Conservation (phyloP, 768 basidiomycete species). For the Tubosaeta sp. region DNA sequence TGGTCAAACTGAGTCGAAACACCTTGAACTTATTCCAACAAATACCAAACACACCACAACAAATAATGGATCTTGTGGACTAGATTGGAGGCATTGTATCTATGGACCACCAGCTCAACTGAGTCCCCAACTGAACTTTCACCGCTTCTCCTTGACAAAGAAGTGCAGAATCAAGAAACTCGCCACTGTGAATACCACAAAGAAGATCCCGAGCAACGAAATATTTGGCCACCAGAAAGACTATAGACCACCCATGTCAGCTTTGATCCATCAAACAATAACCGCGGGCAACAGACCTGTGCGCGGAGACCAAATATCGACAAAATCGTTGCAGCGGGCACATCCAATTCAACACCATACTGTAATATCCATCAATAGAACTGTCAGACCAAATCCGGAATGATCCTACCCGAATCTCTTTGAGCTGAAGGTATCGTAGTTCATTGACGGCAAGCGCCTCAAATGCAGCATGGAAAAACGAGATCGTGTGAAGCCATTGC, state of each 20-base stretch:
- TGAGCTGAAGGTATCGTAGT: conserved; percentile 86
- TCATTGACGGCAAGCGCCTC: conserved; percentile 99
- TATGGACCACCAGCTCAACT: neutral
- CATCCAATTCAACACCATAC: conserved; percentile 96
- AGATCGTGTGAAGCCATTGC: conserved; percentile 84
- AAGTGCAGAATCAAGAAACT: conserved; percentile 82
- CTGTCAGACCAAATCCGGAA: neutral
- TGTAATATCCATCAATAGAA: conserved; percentile 30
- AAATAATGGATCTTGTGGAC: neutral
- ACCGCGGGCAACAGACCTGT: conserved; percentile 47
- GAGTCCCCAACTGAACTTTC: conserved; percentile 5
- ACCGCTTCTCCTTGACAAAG: conserved; percentile 76
- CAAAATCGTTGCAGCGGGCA: conserved; percentile 93
- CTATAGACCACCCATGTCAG: conserved; percentile 26
- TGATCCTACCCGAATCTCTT: conserved; percentile 74
- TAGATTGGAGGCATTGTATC: neutral
- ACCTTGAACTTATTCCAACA: conserved; percentile 10
- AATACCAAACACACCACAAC: conserved; percentile 20
- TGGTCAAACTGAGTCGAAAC: conserved; percentile 4
- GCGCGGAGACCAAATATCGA: conserved; percentile 91
- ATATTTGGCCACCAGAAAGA: conserved; percentile 99
- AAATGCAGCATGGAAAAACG: conserved; percentile 99
- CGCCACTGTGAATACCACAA: conserved; percentile 67
- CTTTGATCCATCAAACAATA: neutral
- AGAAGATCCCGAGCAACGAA: conserved; percentile 78